Conservation (phyloP, 2,329 filamentous ascomycete genomes). For the Talaromyces islandicus region DNA sequence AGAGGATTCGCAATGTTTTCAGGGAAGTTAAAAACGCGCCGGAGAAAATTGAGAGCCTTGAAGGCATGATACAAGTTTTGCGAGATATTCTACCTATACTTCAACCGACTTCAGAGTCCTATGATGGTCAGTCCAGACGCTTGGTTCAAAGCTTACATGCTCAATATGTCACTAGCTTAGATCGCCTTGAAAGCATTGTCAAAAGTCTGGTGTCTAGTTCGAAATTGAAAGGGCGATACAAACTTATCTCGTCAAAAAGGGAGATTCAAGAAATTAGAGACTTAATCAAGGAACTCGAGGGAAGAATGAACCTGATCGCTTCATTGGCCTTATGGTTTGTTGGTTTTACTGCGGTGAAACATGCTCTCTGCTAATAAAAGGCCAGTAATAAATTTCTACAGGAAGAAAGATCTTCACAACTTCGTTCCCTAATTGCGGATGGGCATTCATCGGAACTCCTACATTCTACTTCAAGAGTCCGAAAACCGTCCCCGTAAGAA, state of each 20-base stretch:
- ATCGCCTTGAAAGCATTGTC: background rate
- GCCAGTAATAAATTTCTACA: background rate
- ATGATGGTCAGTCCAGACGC: background rate
- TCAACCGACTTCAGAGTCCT: background rate
- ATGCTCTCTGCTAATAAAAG: background rate
- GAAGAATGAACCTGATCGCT: background rate
- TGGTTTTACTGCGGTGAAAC: background rate
- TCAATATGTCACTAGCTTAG: background rate
- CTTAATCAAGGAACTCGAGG: background rate
- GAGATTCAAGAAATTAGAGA: background rate
- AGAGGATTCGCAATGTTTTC: background rate
- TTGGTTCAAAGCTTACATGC: background rate
- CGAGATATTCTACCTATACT: background rate
- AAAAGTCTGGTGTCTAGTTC: background rate
- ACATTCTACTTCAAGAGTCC: background rate
- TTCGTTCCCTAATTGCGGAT: background rate
- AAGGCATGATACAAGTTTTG: background rate
- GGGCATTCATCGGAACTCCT: background rate
- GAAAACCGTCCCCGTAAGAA: background rate
- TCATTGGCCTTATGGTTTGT: background rate
- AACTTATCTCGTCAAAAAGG: background rate
- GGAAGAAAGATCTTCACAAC: background rate
- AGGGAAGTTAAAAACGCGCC: background rate
- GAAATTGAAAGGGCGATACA: background rate
- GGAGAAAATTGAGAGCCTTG: background rate